Evolutionary conservation across 352 stramenopile genomes (phyloP).

Genomic region (Globisporangium takayamanum): DNA sequence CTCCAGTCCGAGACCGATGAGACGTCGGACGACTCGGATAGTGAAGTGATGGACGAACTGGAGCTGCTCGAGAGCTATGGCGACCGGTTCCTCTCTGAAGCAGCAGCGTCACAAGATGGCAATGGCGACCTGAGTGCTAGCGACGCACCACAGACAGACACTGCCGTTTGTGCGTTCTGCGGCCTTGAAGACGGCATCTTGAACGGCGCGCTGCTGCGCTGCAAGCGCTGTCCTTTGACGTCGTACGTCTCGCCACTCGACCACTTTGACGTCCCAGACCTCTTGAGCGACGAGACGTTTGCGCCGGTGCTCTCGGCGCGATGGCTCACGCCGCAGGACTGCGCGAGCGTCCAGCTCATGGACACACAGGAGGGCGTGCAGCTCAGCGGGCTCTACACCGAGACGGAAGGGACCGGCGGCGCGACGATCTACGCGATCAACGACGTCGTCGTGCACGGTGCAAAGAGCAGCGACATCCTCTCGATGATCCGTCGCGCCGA

Average conservation of each 20-base stretch:
- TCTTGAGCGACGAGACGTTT: slow-evolving; percentile 19
- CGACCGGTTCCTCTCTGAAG: slow-evolving; percentile 28
- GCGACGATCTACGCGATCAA: slow-evolving; percentile 48
- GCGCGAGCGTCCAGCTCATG: slow-evolving; percentile 6
- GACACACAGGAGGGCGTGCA: slow-evolving; percentile 14
- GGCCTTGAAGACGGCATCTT: slow-evolving; percentile 58
- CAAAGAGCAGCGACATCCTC: slow-evolving; percentile 28
- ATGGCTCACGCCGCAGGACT: slow-evolving; percentile 10
- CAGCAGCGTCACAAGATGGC: neutral
- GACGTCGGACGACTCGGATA: slow-evolving; percentile 26
- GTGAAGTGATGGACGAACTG: slow-evolving; percentile 33
- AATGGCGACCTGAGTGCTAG: neutral
- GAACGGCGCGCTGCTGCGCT: slow-evolving; percentile 43
- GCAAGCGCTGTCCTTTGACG: slow-evolving; percentile 49
- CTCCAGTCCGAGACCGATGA: slow-evolving; percentile 14
- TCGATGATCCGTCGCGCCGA: slow-evolving; percentile 28
- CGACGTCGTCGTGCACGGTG: slow-evolving; percentile 40
- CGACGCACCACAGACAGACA: neutral
- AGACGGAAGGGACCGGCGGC: neutral
- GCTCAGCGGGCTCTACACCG: neutral
- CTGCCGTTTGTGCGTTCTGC: slow-evolving; percentile 43
- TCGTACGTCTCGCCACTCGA: slow-evolving; percentile 28
- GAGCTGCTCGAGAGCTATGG: slow-evolving; percentile 49
- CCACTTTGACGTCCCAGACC: slow-evolving; percentile 43
- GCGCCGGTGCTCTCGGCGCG: slow-evolving; percentile 7